These are phyloP conservation scores for Scenedesmus sp. DNA, from an alignment of 163 green algal species.

Conservation along the genomic window DNA sequence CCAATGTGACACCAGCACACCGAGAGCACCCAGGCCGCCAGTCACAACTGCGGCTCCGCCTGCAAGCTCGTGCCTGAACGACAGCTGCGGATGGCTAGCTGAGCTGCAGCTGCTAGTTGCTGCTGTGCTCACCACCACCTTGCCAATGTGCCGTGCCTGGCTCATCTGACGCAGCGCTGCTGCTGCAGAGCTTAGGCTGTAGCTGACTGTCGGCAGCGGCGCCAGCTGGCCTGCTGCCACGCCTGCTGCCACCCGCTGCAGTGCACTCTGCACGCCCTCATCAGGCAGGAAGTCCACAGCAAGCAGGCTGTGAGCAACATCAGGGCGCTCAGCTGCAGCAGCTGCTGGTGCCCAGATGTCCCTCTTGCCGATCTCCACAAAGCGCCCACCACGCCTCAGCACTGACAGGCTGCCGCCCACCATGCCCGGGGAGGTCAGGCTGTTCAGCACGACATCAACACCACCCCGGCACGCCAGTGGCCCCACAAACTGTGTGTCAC, in stretches of 20 bases:
- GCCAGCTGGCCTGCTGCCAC: slow-evolving; percentile 65
- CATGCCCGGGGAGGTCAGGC: slow-evolving; percentile 87
- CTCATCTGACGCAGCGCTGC: slow-evolving; percentile 74
- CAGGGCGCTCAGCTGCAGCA: slow-evolving; percentile 67
- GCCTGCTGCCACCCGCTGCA: slow-evolving; percentile 72
- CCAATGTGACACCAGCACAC: slow-evolving; percentile 70
- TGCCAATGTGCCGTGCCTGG: slow-evolving; percentile 76
- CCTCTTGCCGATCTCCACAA: slow-evolving; percentile 87
- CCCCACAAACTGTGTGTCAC: slow-evolving; percentile 77
- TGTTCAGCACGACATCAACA: slow-evolving; percentile 84
- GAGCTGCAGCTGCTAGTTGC: slow-evolving; percentile 28
- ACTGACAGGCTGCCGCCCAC: slow-evolving; percentile 76
- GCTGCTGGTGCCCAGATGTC: slow-evolving; percentile 69
- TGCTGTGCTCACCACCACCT: slow-evolving; percentile 66
- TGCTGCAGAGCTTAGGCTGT: slow-evolving; percentile 68
- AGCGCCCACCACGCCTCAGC: slow-evolving; percentile 66
- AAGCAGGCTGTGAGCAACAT: slow-evolving; percentile 70
- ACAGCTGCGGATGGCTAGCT: slow-evolving; percentile 52
- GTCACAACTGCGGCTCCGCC: slow-evolving; percentile 64
- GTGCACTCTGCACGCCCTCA: slow-evolving; percentile 69
- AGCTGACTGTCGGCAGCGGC: slow-evolving; percentile 69
- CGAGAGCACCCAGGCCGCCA: slow-evolving; percentile 84
- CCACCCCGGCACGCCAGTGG: slow-evolving; percentile 58
- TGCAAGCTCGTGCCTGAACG: background rate
- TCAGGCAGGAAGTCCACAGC: slow-evolving; percentile 83